phyloP scores from a whole-genome alignment of 352 stramenopile genomes.

The Phytophthora cryptogea region DNA sequence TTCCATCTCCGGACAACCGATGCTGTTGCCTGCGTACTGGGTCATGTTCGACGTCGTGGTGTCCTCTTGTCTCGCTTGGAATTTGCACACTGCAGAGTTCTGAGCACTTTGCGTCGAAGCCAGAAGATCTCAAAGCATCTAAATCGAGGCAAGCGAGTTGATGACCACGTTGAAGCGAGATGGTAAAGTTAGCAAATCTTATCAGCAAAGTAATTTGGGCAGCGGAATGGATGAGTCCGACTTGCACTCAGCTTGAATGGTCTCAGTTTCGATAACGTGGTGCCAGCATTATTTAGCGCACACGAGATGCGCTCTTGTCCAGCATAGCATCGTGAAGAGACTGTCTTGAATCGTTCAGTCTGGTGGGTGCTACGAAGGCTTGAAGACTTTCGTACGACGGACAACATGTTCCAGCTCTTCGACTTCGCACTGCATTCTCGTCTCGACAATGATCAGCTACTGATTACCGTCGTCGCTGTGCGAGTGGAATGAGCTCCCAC shows the following conservation, averaged over 20 bases:
- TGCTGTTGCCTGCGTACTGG: conserved; percentile 3
- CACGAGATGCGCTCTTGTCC: conserved; percentile 2
- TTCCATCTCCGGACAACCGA: conserved; percentile 2
- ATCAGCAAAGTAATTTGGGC: conserved; percentile 7
- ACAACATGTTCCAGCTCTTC: background rate
- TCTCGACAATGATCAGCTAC: background rate
- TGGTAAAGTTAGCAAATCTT: conserved; percentile 27
- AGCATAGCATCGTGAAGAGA: background rate
- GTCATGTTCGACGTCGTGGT: conserved; percentile 13
- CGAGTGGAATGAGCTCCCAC: background rate
- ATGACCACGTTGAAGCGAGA: conserved; percentile 4
- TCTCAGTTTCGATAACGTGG: too few species aligned
- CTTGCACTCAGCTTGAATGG: background rate
- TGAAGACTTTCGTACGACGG: background rate
- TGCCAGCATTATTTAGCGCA: conserved; percentile 9
- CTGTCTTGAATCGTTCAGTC: background rate
- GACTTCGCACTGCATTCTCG: background rate
- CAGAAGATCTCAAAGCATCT: conserved; percentile 9
- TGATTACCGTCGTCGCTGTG: background rate
- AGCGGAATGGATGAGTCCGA: background rate
- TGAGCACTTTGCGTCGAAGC: background rate
- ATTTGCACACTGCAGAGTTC: conserved; percentile 19
- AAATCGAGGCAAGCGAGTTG: conserved; percentile 18
- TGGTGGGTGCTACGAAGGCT: background rate
- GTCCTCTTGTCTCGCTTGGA: conserved; percentile 6